Evolutionary conservation across 2,329 filamentous ascomycete species (phyloP).

Genomic region (Diaporthe humulicola): DNA sequence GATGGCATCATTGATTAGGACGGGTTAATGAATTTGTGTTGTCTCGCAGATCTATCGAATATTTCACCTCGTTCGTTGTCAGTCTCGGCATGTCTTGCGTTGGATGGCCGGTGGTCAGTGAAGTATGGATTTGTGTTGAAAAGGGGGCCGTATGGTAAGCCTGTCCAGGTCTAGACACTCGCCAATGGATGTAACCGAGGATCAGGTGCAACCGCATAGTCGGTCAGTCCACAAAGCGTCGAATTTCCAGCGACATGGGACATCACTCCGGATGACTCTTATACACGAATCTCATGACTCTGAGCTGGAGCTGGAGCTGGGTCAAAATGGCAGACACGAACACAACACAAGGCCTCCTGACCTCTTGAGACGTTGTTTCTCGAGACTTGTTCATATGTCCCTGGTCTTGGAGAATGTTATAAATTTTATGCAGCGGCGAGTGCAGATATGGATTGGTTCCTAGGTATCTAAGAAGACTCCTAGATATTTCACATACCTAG

Average conservation of each 20-base stretch:
- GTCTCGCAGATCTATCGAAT: slow-evolving; percentile 1
- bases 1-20: slow-evolving; percentile 14
- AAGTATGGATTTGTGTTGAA: no score
- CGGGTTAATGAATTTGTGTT: slow-evolving; percentile 8
- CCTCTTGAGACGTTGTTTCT: not conserved
- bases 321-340: not conserved
- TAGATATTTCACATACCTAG: not conserved
- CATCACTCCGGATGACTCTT: not conserved
- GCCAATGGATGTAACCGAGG: not conserved
- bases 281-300: not conserved
- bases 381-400: not conserved
- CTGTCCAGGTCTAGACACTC: not conserved
- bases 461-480: not conserved
- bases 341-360: not conserved
- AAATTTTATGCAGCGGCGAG: no score
- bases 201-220: not conserved
- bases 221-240: not conserved
- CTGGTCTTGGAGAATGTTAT: not conserved
- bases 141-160: not conserved
- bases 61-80: not conserved
- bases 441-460: no score
- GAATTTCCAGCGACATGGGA: not conserved
- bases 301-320: not conserved
- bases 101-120: not conserved
- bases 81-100: not conserved